A percentile compares a stretch with the other conserved stretches of the same genome.
Conservation (phyloP, 1,284 basidiomycete species). For the Phaffia rhodozyma region DNA sequence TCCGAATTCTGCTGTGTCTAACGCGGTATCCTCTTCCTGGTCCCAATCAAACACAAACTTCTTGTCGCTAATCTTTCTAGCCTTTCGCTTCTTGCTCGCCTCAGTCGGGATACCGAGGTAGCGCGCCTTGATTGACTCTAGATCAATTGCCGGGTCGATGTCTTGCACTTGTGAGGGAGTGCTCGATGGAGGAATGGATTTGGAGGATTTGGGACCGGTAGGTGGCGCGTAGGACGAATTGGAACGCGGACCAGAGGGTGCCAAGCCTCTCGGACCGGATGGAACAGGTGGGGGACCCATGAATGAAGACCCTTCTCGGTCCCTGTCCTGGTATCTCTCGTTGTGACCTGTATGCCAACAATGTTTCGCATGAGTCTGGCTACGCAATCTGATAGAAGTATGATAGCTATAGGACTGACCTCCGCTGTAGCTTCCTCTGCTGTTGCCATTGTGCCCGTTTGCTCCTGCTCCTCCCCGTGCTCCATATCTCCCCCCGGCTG, state of each 20-base stretch:
- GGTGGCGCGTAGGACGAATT: not conserved
- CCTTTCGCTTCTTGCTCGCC: slow-evolving; percentile 81
- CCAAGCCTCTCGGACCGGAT: slow-evolving; percentile 55
- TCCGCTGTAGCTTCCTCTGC: slow-evolving; percentile 5
- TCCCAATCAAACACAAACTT: slow-evolving; percentile 99
- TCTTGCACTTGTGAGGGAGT: slow-evolving; percentile 28
- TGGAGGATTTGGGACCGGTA: slow-evolving; percentile 9
- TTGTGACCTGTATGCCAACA: not conserved
- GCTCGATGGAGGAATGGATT: slow-evolving; percentile 18
- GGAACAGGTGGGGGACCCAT: slow-evolving; percentile 37
- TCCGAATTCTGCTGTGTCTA: slow-evolving; percentile 31
- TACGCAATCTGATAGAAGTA: too few species aligned
- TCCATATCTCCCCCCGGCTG: slow-evolving; percentile 19
- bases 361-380: too few species aligned
- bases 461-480: slow-evolving; percentile 1
- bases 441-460: not conserved
- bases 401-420: slow-evolving; percentile 12
- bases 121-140: slow-evolving; percentile 65
- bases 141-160: slow-evolving; percentile 46
- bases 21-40: slow-evolving; percentile 75
- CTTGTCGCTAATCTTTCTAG: slow-evolving; percentile 84
- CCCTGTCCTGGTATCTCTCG: not conserved
- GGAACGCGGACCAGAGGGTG: slow-evolving; percentile 1
- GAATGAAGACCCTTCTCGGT: slow-evolving; percentile 7
- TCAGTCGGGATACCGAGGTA: slow-evolving; percentile 54